Evolutionary conservation across 2,329 filamentous ascomycete genomes (phyloP), one percentile per base, ranked within the genome.

Genomic region (Purpureocillium lavendulum): DNA sequence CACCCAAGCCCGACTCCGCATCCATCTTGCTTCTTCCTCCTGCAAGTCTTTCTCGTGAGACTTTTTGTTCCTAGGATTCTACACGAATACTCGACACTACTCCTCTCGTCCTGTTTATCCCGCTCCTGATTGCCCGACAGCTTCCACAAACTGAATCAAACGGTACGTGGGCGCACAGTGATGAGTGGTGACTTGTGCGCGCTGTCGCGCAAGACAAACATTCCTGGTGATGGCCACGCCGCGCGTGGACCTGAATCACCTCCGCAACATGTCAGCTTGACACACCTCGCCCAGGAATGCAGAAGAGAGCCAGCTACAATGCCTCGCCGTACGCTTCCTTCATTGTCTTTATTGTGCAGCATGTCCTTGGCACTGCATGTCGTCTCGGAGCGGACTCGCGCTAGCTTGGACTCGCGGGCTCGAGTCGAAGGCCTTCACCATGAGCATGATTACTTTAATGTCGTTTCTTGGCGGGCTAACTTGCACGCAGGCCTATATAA

Each of bases 201-300:
- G 36, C 16, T 24, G n/a, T 32, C 32, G 32, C 21, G 21, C 21
- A 26, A 26, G 21, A 35, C 32, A 40, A 14, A 30, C 30, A 30
- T 33, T 30, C 30, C 15, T 30, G 16, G 16, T 26, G 4, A 30
- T 40, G 33, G 34, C 16, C 32, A 10, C 21, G 26, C 8, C 11
- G 32, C 33, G 32, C 28, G 15, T 35, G 38, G 28, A 31, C 7
- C 31, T 39, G 31, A 30, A 40, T 40, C 38, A 40, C 38, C 14
- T 28, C 10, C 26, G 17, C 24, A 10, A 30, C 17, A 9, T 3
- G 8, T 21, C 29, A 16, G 29, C 8, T 30, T 9, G 34, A n/a
- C 24, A 7, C 24, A 28, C 15, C 17, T 30, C 16, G 21, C 21
- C 21, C 9, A 7, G 7, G 15, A 11, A 9, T 30, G 15, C 26